Percentiles rank a stretch among this genome's conserved stretches.
These are phyloP conservation scores for Juglanconis juglandina DNA, from an alignment of 2,329 filamentous ascomycete species.

Conservation along the genomic window DNA sequence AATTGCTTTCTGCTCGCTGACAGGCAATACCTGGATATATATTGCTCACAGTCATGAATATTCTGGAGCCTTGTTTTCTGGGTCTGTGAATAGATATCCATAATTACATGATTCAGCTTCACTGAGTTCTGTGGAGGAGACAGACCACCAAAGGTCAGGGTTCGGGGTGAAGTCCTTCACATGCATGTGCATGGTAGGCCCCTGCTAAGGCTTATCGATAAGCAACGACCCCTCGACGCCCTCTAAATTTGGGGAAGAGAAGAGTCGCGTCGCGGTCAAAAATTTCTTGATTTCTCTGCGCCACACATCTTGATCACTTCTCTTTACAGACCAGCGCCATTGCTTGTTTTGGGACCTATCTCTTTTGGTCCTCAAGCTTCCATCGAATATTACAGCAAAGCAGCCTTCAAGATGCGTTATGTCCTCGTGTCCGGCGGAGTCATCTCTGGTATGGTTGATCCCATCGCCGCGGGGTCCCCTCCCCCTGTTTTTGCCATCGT, in stretches of 20 bases:
- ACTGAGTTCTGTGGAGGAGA: no score
- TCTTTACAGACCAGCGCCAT: neutral
- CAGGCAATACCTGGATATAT: no score
- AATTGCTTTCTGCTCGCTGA: no score
- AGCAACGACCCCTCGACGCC: conserved; percentile 14
- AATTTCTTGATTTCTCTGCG: conserved; percentile 13
- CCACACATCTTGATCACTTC: conserved; percentile 10
- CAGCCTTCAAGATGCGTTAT: conserved; percentile 18
- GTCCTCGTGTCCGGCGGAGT: conserved; percentile 20
- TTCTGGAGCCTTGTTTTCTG: neutral
- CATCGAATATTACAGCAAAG: neutral
- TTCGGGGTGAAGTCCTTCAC: neutral
- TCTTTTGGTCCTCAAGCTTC: neutral
- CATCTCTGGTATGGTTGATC: conserved; percentile 16
- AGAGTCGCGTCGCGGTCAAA: conserved; percentile 12
- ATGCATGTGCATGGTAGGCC: neutral
- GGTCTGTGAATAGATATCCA: neutral
- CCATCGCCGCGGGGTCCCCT: neutral
- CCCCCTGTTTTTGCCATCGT: no score
- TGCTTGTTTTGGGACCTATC: neutral
- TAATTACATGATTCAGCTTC: no score
- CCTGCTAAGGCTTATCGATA: conserved; percentile 16
- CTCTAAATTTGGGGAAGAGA: neutral
- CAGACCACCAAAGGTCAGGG: neutral
- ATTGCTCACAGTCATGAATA: neutral